phyloP scores from a whole-genome alignment of 805 yeast species.

The Myxozyma geophila region DNA sequence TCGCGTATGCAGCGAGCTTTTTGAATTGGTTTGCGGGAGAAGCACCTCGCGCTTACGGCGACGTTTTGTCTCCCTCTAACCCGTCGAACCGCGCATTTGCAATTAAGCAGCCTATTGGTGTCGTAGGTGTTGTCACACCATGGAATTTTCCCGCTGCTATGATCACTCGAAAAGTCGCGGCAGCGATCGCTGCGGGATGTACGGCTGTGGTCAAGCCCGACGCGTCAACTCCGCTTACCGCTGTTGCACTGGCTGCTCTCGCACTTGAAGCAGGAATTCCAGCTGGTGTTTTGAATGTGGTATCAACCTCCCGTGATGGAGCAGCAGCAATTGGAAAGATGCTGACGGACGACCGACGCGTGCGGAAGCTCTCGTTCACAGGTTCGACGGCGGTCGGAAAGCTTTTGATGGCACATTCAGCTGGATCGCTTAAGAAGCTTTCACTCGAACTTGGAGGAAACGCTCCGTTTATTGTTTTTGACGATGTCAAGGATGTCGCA shows the following conservation, averaged over 20 bases:
- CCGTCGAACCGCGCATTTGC: slow-evolving; percentile 55
- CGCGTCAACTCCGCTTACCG: slow-evolving; percentile 72
- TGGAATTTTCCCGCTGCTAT: slow-evolving; percentile 81
- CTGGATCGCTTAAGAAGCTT: slow-evolving; percentile 66
- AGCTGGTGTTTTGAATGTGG: slow-evolving; percentile 66
- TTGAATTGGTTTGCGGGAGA: slow-evolving; percentile 90
- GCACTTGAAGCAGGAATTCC: slow-evolving; percentile 74
- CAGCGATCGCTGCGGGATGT: slow-evolving; percentile 81
- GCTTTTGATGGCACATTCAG: slow-evolving; percentile 63
- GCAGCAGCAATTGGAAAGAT: slow-evolving; percentile 51
- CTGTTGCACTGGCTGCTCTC: slow-evolving; percentile 66
- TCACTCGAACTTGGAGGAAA: slow-evolving; percentile 81
- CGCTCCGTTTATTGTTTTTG: slow-evolving; percentile 76
- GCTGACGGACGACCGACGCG: slow-evolving; percentile 58
- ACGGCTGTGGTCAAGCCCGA: slow-evolving; percentile 80
- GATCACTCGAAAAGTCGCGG: slow-evolving; percentile 55
- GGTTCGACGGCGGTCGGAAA: slow-evolving; percentile 80
- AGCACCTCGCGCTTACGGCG: slow-evolving; percentile 75
- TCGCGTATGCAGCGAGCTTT: slow-evolving; percentile 69
- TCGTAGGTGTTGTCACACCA: slow-evolving; percentile 77
- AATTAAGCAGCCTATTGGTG: slow-evolving; percentile 77
- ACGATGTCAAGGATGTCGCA: slow-evolving; percentile 73
- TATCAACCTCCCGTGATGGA: slow-evolving; percentile 49
- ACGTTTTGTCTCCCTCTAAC: slow-evolving; percentile 52
- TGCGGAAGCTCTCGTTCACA: slow-evolving; percentile 74